Conservation (phyloP, 2,329 filamentous ascomycete genomes). For the Neonectria ditissima region DNA sequence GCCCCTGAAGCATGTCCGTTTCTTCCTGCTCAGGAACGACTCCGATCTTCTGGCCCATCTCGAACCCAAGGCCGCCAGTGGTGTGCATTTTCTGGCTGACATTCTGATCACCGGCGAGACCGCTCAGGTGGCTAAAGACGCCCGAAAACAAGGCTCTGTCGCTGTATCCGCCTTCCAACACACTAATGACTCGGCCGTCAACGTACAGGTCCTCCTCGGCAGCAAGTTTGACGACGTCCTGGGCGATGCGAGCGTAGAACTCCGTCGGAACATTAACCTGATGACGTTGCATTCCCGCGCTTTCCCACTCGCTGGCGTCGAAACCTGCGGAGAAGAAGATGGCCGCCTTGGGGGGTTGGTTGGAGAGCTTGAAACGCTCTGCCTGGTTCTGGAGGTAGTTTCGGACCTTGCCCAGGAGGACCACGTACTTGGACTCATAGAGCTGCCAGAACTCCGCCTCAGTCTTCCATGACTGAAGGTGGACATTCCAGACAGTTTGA, state of each 20-base stretch:
- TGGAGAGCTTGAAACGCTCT: conserved; percentile 68
- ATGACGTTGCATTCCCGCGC: conserved; percentile 92
- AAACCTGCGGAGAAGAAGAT: conserved; percentile 98
- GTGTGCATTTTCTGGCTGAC: conserved; percentile 50
- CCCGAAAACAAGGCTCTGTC: conserved; percentile 90
- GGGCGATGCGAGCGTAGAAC: conserved; percentile 92
- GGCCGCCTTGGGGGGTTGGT: conserved; percentile 79
- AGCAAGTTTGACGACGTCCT: conserved; percentile 85
- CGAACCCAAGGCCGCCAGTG: conserved; percentile 63
- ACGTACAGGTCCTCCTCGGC: conserved; percentile 81
- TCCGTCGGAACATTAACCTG: conserved; percentile 95
- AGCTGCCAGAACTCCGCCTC: conserved; percentile 88
- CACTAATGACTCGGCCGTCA: conserved; percentile 89
- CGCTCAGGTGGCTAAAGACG: conserved; percentile 89
- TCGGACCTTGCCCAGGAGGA: conserved; percentile 84
- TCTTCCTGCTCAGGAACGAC: conserved; percentile 51
- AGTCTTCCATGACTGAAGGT: conserved; percentile 87
- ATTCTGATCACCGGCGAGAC: conserved; percentile 72
- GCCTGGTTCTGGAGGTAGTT: conserved; percentile 81
- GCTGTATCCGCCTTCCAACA: conserved; percentile 96
- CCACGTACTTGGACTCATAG: conserved; percentile 82
- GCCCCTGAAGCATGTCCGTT: conserved; percentile 7
- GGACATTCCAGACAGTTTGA: conserved; percentile 96
- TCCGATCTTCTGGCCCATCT: conserved; percentile 68
- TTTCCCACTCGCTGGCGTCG: conserved; percentile 96